Conservation (phyloP, 2,329 filamentous ascomycete genomes). For the Diaporthe destruens region DNA sequence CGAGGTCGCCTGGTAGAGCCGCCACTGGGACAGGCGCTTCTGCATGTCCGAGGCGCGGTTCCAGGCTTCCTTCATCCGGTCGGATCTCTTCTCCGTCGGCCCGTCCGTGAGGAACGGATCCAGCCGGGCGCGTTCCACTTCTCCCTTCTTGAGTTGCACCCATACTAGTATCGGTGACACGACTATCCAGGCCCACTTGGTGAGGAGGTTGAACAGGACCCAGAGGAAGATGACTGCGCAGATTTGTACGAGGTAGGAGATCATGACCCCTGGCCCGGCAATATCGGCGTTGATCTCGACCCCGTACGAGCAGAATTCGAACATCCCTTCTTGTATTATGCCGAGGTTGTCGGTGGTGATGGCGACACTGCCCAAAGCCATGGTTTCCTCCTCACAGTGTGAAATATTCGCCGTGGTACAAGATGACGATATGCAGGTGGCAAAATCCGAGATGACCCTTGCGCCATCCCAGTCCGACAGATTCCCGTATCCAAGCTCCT, state of each 20-base stretch:
- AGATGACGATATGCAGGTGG: slow-evolving; percentile 16
- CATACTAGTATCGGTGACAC: background rate
- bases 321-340: background rate
- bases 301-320: background rate
- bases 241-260: slow-evolving; percentile 29
- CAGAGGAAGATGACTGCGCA: slow-evolving; percentile 15
- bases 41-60: slow-evolving; percentile 14
- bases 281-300: slow-evolving; percentile 33
- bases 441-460: slow-evolving; percentile 3
- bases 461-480: slow-evolving; percentile 26
- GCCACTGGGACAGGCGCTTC: background rate
- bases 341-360: background rate
- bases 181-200: slow-evolving; percentile 19
- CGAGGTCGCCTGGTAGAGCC: background rate
- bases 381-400: background rate
- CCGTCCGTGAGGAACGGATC: slow-evolving; percentile 14
- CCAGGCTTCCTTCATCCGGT: slow-evolving; percentile 6
- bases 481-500: background rate
- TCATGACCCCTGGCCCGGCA: slow-evolving; percentile 32
- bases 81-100: background rate
- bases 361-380: background rate
- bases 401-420: slow-evolving; percentile 18
- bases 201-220: slow-evolving; percentile 23
- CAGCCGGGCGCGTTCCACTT: background rate
- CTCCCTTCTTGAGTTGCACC: background rate